Base-by-base conservation (phyloP, 225 moss, liverwort and hornwort species). In the Physcomitrellopsis africana region DNA sequence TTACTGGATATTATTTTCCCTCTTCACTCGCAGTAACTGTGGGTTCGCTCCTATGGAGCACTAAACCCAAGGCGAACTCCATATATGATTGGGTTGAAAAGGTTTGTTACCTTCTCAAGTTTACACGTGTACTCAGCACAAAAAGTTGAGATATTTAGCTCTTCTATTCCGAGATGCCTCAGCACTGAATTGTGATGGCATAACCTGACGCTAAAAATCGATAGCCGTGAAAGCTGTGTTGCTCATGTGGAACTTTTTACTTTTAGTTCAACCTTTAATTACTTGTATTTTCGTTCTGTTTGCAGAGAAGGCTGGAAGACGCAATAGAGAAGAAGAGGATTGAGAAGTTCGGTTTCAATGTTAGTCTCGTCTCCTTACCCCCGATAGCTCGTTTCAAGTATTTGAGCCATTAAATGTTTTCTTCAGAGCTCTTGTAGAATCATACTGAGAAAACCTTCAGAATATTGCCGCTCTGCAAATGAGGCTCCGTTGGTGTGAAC, bases 61-160 rank as follows among this genome's bases (percentile, higher is more conserved):
- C 94, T 11, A 96, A 94, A 73, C 96, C 94, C 3, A 85, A 71
- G 55, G 85, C 94, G 49, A 76, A 84, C 63, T 94, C 96, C 41
- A 88, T 94, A 20, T 92, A 96, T 51, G 67, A 86, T 23, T 96
- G 96, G 94, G 92, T 92, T 76, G 92, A 93, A 72, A 78, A 90
- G 91, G 95, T 93, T 74, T 22, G 76, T 41, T 42, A 46, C 24
- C 18, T 49, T 51, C 12, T 46, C 60, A 61, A 55, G 42, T 64
- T 51, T 54, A 15, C 22, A 29, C 11, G 4, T 77, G 26, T 19
- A 48, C 14, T 48, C 9, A 64, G 60, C 27, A 18, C n/a, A 8
- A n/a, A 53, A 7, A 53, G 7, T 53, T n/a, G 7, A n/a, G 53
- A 15, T n/a, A 15, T 53, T 53, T 53, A 15, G 53, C 17, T 60